Evolutionary conservation across 208 protist genomes (phyloP).

Genomic region (Acanthamoeba healyi): DNA sequence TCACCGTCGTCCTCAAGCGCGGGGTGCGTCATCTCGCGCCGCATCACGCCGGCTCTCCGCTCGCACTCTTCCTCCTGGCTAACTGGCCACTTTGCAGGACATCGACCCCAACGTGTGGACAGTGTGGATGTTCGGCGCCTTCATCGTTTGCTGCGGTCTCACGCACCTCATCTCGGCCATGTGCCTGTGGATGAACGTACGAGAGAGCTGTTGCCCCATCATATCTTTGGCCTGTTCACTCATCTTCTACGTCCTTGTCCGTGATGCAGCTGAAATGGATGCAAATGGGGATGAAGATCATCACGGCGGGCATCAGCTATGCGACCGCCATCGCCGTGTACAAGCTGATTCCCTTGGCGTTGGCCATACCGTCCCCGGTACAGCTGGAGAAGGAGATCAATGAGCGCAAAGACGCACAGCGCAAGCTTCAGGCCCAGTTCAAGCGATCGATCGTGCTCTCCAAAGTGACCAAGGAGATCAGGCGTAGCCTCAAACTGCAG

Average conservation of each 20-base stretch:
- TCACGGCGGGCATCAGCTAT: slow-evolving; percentile 57
- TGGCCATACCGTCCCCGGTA: slow-evolving; percentile 13
- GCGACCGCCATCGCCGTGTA: slow-evolving; percentile 30
- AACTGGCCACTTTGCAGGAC: not conserved
- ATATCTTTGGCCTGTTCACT: not conserved
- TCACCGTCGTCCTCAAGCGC: slow-evolving; percentile 5
- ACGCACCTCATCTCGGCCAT: not conserved
- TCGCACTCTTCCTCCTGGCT: not conserved
- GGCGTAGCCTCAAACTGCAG: not conserved
- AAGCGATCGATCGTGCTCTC: not conserved
- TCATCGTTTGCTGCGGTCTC: slow-evolving; percentile 17
- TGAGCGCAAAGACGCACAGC: slow-evolving; percentile 10
- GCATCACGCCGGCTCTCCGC: no score
- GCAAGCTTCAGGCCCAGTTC: not conserved
- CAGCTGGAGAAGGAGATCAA: slow-evolving; percentile 62
- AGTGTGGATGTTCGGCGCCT: slow-evolving; percentile 19
- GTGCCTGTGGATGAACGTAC: not conserved
- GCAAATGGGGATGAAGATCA: slow-evolving; percentile 16
- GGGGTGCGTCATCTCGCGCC: not conserved
- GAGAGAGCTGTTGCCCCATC: not conserved
- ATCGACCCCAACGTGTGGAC: not conserved
- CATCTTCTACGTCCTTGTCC: not conserved
- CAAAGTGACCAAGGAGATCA: slow-evolving; percentile 1
- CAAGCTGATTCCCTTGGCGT: slow-evolving; percentile 54
- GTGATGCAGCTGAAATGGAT: not conserved